Percentiles rank a stretch among this genome's conserved stretches.
These are phyloP conservation scores for Phytophthora tentaculata DNA, from an alignment of 352 stramenopile species.

Conservation along the genomic window DNA sequence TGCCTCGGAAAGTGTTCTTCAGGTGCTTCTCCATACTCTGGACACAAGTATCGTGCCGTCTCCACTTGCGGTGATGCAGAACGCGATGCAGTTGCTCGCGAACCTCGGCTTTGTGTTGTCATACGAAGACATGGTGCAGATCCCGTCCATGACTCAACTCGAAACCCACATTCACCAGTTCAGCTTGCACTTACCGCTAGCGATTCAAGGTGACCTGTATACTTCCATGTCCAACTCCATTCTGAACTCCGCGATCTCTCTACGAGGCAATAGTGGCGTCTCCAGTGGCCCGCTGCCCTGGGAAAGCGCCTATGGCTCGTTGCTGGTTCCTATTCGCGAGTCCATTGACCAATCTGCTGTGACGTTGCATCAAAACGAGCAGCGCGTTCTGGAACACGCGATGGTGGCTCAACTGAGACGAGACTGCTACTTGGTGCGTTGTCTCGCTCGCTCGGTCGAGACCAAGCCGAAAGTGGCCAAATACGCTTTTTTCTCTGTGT, in stretches of 20 bases:
- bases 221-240: constrained; percentile 84
- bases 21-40: constrained; percentile 61
- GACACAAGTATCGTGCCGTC: constrained; percentile 74
- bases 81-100: constrained; percentile 70
- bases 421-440: constrained; percentile 75
- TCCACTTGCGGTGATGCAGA: constrained; percentile 65
- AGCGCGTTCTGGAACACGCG: constrained; percentile 64
- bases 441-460: constrained; percentile 69
- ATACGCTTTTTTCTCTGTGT: constrained; percentile 71
- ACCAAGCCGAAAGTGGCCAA: constrained; percentile 82
- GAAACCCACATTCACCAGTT: constrained; percentile 78
- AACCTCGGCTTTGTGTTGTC: constrained; percentile 70
- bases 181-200: constrained; percentile 67
- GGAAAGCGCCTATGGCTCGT: constrained; percentile 59
- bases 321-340: constrained; percentile 73
- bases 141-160: constrained; percentile 76
- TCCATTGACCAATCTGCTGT: constrained; percentile 75
- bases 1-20: constrained; percentile 56
- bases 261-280: constrained; percentile 41
- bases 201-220: constrained; percentile 81
- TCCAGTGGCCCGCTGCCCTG: constrained; percentile 42
- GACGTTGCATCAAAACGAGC: constrained; percentile 74
- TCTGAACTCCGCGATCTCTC: constrained; percentile 75
- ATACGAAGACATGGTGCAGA: constrained; percentile 69
- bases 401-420: constrained; percentile 76